A percentile compares a stretch with the other conserved stretches of the same genome.
These are phyloP conservation scores for Simmondsia chinensis DNA, from an alignment of 148 eudicot species.

Conservation along the genomic window DNA sequence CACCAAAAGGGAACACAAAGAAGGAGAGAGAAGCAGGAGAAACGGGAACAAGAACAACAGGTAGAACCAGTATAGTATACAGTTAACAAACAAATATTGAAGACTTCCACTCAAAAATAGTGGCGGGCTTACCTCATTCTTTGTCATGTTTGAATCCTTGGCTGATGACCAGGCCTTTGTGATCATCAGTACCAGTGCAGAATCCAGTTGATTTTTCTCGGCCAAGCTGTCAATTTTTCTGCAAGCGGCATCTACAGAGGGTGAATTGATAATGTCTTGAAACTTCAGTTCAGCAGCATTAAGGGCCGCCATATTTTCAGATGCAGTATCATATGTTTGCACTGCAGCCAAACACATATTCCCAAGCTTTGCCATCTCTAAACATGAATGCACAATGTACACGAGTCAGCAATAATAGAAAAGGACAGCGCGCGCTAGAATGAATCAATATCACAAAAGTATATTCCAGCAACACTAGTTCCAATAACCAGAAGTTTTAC, in stretches of 20 bases:
- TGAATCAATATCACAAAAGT: no score
- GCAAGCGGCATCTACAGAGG: constrained; percentile 75
- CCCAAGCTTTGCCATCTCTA: constrained; percentile 62
- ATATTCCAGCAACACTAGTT: no score
- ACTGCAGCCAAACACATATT: constrained; percentile 72
- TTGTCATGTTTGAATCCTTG: constrained; percentile 73
- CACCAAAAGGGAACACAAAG: no score
- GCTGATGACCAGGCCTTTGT: constrained; percentile 94
- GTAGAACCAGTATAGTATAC: no score
- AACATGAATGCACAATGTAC: constrained; percentile 8
- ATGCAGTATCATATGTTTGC: constrained; percentile 69
- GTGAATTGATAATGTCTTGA: constrained; percentile 85
- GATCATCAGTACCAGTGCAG: constrained; percentile 66
- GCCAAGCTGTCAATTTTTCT: constrained; percentile 79
- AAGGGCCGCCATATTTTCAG: constrained; percentile 64
- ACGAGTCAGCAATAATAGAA: not conserved
- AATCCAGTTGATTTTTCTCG: constrained; percentile 78
- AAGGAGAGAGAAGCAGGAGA: no score
- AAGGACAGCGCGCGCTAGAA: not conserved
- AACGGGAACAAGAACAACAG: no score
- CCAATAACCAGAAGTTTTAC: no score
- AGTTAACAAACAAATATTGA: not conserved
- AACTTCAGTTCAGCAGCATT: constrained; percentile 79
- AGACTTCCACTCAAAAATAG: not conserved
- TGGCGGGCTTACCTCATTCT: constrained; percentile 58